phyloP scores from a whole-genome alignment of 163 green algal species.

The Chlamydomonas reinhardtii region DNA sequence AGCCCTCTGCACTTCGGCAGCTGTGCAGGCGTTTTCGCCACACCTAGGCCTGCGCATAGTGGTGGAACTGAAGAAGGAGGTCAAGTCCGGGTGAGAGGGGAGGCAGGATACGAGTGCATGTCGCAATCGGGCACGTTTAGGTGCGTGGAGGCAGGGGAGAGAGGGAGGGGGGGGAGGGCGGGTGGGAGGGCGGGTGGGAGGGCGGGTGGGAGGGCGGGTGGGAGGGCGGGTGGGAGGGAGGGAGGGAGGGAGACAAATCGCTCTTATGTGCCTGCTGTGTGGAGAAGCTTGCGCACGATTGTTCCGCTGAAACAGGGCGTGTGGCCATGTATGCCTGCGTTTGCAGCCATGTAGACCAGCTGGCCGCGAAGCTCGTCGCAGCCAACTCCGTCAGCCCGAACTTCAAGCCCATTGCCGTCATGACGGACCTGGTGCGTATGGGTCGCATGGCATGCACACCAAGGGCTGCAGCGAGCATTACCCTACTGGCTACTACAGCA shows the following conservation, averaged over 20 bases:
- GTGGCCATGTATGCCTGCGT: neutral
- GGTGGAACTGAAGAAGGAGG: neutral
- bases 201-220: too few species aligned
- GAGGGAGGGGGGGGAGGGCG: too few species aligned
- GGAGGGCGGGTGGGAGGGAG: too few species aligned
- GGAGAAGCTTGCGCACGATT: neutral
- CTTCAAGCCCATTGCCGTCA: conserved; percentile 9
- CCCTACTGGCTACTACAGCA: too few species aligned
- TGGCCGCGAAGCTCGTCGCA: neutral
- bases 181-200: too few species aligned
- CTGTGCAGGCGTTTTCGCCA: neutral
- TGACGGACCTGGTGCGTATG: conserved; percentile 3
- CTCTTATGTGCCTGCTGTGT: neutral
- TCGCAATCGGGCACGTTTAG: too few species aligned
- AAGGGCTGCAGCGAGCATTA: too few species aligned
- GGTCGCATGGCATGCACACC: neutral
- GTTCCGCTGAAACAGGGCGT: neutral
- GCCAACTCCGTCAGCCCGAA: neutral
- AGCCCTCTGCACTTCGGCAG: neutral
- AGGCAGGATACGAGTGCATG: neutral
- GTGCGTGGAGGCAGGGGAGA: too few species aligned
- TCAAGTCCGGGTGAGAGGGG: neutral
- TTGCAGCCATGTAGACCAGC: neutral
- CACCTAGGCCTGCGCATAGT: neutral
- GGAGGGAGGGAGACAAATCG: too few species aligned